phyloP scores from a whole-genome alignment of 2,329 filamentous ascomycete species.

The Ophiostoma perfectum region DNA sequence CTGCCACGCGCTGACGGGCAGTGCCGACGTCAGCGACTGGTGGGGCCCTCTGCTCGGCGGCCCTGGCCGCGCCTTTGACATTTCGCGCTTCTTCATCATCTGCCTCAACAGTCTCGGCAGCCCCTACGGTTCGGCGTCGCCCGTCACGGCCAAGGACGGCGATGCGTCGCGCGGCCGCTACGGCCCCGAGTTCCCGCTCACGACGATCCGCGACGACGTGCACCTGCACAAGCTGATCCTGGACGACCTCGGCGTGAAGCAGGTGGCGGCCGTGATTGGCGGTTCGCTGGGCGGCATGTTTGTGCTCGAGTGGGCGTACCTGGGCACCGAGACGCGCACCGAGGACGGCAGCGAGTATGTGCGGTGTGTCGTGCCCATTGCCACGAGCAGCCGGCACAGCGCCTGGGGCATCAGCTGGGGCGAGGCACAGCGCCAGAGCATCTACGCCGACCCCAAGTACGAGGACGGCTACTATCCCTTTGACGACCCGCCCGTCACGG shows the following conservation, averaged over 20 bases:
- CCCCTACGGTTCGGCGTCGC: slow-evolving; percentile 81
- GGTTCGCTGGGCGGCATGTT: slow-evolving; percentile 87
- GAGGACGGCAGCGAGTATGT: slow-evolving; percentile 56
- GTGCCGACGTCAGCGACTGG: slow-evolving; percentile 80
- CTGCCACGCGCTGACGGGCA: slow-evolving; percentile 81
- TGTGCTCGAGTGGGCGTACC: slow-evolving; percentile 86
- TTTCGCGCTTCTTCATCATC: slow-evolving; percentile 75
- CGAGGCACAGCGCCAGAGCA: slow-evolving; percentile 82
- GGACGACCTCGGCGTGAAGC: slow-evolving; percentile 72
- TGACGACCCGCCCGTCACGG: slow-evolving; percentile 76
- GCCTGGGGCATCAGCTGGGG: slow-evolving; percentile 91
- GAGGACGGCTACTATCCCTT: slow-evolving; percentile 93
- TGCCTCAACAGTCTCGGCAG: slow-evolving; percentile 83
- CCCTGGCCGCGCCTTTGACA: slow-evolving; percentile 72
- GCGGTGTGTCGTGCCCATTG: slow-evolving; percentile 72
- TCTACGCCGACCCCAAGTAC: slow-evolving; percentile 97
- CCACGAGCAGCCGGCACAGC: slow-evolving; percentile 77
- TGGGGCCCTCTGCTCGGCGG: slow-evolving; percentile 79
- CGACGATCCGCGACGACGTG: slow-evolving; percentile 92
- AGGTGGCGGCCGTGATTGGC: slow-evolving; percentile 72
- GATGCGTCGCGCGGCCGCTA: slow-evolving; percentile 69
- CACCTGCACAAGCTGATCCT: slow-evolving; percentile 79
- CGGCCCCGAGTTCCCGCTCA: slow-evolving; percentile 92
- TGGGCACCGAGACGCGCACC: slow-evolving; percentile 54
- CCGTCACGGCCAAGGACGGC: slow-evolving; percentile 82